A percentile compares a stretch with the other conserved stretches of the same genome.
These are phyloP conservation scores for Kwoniella heveanensis DNA, from an alignment of 768 basidiomycete genomes.

Conservation along the genomic window DNA sequence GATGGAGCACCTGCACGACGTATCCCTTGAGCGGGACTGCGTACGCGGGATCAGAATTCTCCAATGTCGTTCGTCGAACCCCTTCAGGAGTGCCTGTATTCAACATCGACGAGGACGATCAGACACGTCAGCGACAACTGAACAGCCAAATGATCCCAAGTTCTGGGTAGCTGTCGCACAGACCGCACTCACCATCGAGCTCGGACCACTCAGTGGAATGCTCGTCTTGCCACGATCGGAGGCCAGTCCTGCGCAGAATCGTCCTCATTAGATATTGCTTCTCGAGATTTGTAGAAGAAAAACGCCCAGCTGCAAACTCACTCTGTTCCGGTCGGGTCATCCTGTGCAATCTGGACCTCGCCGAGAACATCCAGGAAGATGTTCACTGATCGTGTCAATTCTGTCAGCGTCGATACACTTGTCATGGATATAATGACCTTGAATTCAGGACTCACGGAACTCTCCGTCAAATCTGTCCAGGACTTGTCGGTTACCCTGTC, in stretches of 20 bases:
- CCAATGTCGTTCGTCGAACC: constrained; percentile 30
- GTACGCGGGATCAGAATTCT: constrained; percentile 44
- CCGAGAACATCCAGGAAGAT: constrained; percentile 55
- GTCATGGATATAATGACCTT: no score
- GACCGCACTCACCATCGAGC: constrained; percentile 30
- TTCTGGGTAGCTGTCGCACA: background rate
- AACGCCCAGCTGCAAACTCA: no score
- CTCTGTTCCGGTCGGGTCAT: constrained; percentile 34
- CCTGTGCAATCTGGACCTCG: constrained; percentile 42
- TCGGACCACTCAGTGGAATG: constrained; percentile 32
- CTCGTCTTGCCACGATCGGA: constrained; percentile 36
- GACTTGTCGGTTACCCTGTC: constrained; percentile 48
- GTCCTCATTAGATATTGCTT: no score
- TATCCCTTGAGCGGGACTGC: constrained; percentile 35
- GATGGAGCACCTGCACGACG: constrained; percentile 37
- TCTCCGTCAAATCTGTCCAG: constrained; percentile 53
- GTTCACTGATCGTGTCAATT: constrained; percentile 47
- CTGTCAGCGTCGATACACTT: no score
- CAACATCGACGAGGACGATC: no score
- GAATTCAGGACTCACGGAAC: constrained; percentile 53
- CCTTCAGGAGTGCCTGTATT: constrained; percentile 41
- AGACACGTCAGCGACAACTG: no score
- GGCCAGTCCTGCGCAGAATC: constrained; percentile 34
- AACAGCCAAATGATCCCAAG: no score
- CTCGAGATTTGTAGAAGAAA: no score